These are phyloP conservation scores for Purshia tridentata DNA, from an alignment of 306 rosid genomes.

Conservation along the genomic window DNA sequence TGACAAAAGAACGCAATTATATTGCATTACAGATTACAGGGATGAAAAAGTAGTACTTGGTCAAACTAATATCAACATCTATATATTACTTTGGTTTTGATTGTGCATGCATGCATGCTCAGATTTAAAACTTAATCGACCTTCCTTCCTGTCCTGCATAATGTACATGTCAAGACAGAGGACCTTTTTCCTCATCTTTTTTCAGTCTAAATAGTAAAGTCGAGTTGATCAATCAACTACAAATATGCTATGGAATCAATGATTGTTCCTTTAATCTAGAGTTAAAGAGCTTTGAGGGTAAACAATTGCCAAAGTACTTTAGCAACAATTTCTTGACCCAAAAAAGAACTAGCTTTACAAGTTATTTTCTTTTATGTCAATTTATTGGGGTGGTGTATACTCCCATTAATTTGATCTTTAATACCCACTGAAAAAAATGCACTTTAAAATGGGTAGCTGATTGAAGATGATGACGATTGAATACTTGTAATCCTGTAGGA, in stretches of 20 bases:
- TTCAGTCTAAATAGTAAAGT: background rate
- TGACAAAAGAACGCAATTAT: background rate
- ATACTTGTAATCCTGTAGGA: background rate
- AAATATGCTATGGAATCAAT: background rate
- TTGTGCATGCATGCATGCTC: background rate
- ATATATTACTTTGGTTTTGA: conserved; percentile 3
- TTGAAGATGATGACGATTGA: background rate
- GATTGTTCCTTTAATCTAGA: conserved; percentile 4
- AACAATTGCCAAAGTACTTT: background rate
- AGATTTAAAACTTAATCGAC: conserved; percentile 5
- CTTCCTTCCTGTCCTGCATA: conserved; percentile 7
- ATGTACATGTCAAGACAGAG: background rate
- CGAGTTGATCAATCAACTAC: background rate
- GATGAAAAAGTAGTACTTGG: background rate
- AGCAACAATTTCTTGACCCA: no score
- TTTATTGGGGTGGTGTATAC: conserved; percentile 4
- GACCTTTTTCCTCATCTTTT: background rate
- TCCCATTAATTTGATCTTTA: background rate
- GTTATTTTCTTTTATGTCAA: background rate
- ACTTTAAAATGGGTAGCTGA: conserved; percentile 7
- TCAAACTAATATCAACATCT: conserved; percentile 13
- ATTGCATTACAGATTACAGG: background rate
- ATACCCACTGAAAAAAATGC: conserved; percentile 2
- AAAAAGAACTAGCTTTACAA: background rate
- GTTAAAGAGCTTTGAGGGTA: background rate